A percentile compares a stretch with the other conserved stretches of the same genome.
phyloP scores from a whole-genome alignment of 805 yeast genomes.

The Saccharomycopsis fibuligera region DNA sequence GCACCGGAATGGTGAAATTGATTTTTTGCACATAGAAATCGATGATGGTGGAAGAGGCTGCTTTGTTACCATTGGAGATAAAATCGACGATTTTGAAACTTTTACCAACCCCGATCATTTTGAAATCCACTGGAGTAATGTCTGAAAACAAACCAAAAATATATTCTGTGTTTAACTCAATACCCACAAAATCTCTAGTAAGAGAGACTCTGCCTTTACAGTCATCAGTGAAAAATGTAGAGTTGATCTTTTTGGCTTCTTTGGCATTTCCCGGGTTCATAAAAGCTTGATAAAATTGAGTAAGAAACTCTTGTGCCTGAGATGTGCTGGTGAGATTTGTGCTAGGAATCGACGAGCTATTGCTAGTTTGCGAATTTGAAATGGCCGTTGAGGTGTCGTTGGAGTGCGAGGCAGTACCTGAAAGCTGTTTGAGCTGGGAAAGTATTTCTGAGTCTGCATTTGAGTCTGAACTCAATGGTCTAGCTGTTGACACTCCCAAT shows the following conservation, averaged over 20 bases:
- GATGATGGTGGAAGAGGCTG: constrained; percentile 18
- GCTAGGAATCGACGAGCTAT: too few species aligned
- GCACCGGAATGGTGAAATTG: constrained; percentile 21
- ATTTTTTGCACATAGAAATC: constrained; percentile 20
- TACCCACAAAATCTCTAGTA: constrained; percentile 24
- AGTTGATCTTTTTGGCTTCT: constrained; percentile 23
- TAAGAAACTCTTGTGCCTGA: too few species aligned
- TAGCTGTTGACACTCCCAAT: too few species aligned
- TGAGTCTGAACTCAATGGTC: too few species aligned
- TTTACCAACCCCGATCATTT: constrained; percentile 22
- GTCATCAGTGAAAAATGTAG: constrained; percentile 23
- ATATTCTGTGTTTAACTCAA: constrained; percentile 26
- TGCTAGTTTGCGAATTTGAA: too few species aligned
- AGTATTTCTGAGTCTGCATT: too few species aligned
- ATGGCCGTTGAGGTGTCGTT: too few species aligned
- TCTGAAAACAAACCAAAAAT: constrained; percentile 24
- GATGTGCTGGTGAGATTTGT: too few species aligned
- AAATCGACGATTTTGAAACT: constrained; percentile 20
- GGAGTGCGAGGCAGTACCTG: too few species aligned
- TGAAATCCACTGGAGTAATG: constrained; percentile 11
- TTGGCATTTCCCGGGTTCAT: constrained; percentile 19
- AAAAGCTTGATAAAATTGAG: constrained; percentile 26
- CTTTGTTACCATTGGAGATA: constrained; percentile 17
- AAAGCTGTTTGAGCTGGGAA: too few species aligned
- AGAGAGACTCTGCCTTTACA: constrained; percentile 23